Base-by-base conservation (phyloP, 2,329 filamentous ascomycete species). In the Colletotrichum sp. region DNA sequence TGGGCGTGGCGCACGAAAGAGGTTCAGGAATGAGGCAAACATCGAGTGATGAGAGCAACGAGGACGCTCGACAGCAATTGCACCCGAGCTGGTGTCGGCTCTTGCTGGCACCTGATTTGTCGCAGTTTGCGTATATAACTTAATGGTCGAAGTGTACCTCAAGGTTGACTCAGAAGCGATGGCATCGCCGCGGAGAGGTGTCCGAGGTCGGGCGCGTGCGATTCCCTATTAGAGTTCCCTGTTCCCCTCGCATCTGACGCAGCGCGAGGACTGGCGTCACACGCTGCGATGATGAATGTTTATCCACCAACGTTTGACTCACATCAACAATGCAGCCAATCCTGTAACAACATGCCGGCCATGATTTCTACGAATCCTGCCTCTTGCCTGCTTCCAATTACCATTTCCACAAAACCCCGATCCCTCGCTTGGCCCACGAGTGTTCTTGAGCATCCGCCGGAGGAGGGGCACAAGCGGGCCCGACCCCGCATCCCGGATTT, bases 321-420 rank as follows among this genome's bases (percentile, higher is more conserved):
- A 49, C 44, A 49, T n/a, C 10, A 0, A 49, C 18, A 6, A 21
- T 49, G 18, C 44, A 49, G 44, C 44, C 18, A 49, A 21, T 49
- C 0, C 44, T 49, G 0, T 0, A 49, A 0, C 9, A 12, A 6
- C 0, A 49, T n/a, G 9, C 9, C 18, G 5, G 39, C 9, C 0
- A 1, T 12, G 7, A 9, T n/a, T 0, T 6, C 18, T 49, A n/a
- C 6, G 39, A 0, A n/a, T 49, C 9, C 18, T 49, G 39, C 9
- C 9, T 0, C 44, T n/a, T 0, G 0, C 9, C 39, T 7, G 1
- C 44, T 49, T 21, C 6, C 2, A 1, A 21, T 49, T 49, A 0
- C 9, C 10, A 21, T 7, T 6, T 1, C 18, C 4, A 12, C 39
- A 6, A 12, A 9, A 12, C 3, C 0, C 18, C 4, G 39, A 49